Evolutionary conservation across 2,329 filamentous ascomycete species (phyloP), one percentile per base, ranked within the genome.

Genomic region (Myriosclerotinia duriaeana): DNA sequence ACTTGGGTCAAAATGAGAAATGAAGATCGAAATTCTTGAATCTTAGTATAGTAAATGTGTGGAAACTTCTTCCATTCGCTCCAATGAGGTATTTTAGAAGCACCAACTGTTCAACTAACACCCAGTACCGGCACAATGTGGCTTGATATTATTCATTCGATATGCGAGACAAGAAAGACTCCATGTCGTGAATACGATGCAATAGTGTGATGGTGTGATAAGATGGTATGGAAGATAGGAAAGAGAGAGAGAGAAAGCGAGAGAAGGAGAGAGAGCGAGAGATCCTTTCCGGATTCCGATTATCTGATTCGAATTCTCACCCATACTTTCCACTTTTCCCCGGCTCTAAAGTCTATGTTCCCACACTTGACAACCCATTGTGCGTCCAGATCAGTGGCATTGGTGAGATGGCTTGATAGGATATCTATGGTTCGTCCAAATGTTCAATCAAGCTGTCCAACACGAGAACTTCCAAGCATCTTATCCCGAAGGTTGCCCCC

Each of bases 371-470:
- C 3, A 36, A 22, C 15, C 50, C 50, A 44, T 44, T 20, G 38
- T 26, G 8, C 26, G 26, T 42, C 26, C 38, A 44, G 50, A 64
- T 36, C 50, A 36, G 60, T 48, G 60, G 54, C 48, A 63, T 63
- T 53, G 60, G 50, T 42, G 53, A 36, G 26, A 46, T 34, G 44
- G 61, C 36, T 55, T 15, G 61, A 55, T 53, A 46, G 26, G 17
- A 48, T 36, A 46, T 64, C 61, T 64, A 48, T 64, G n/a, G 56
- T 64, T 48, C 20, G 42, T 64, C 61, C 26, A 1, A 64, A 38
- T 15, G 6, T 60, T 26, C 58, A 38, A 34, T 34, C 30, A 34
- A 34, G 30, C 30, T 34, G 58, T 60, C 58, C 8, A 60, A 60
- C 58, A 60, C 61, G 61, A 64, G 48, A 54, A 59, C 56, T 48